Conservation (phyloP, 2,329 filamentous ascomycete species). For the Cylindrodendrum hubeiense region DNA sequence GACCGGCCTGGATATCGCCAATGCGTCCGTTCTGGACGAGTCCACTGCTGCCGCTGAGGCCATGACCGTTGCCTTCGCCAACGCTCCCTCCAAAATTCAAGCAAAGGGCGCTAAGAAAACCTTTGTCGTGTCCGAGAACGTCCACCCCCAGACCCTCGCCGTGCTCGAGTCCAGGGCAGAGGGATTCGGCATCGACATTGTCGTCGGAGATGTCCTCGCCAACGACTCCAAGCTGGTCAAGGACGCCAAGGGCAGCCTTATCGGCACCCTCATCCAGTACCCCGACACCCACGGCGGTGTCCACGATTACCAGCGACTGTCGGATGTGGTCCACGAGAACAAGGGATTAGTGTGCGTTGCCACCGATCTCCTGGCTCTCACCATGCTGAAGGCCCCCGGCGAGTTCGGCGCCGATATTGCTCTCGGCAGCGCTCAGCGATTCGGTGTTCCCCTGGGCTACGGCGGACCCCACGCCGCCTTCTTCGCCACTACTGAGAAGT, state of each 20-base stretch:
- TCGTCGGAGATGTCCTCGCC: slow-evolving; percentile 79
- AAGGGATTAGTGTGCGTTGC: slow-evolving; percentile 87
- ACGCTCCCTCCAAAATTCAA: slow-evolving; percentile 60
- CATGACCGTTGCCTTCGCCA: slow-evolving; percentile 86
- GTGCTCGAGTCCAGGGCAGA: slow-evolving; percentile 88
- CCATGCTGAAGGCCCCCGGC: slow-evolving; percentile 87
- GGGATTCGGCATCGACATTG: slow-evolving; percentile 88
- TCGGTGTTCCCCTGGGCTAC: slow-evolving; percentile 92
- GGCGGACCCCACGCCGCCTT: slow-evolving; percentile 96
- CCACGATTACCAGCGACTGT: slow-evolving; percentile 79
- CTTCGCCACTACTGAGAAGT: slow-evolving; percentile 83
- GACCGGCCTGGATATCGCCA: slow-evolving; percentile 87
- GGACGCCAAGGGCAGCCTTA: slow-evolving; percentile 81
- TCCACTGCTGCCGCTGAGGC: slow-evolving; percentile 94
- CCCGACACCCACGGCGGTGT: slow-evolving; percentile 89
- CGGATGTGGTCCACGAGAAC: slow-evolving; percentile 81
- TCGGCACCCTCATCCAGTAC: slow-evolving; percentile 93
- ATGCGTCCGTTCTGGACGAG: slow-evolving; percentile 92
- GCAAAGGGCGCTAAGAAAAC: slow-evolving; percentile 82
- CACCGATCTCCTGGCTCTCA: slow-evolving; percentile 90
- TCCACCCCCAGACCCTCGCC: slow-evolving; percentile 88
- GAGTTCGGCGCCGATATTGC: slow-evolving; percentile 97
- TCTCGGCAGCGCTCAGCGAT: slow-evolving; percentile 90
- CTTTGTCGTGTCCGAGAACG: slow-evolving; percentile 84
- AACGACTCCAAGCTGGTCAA: slow-evolving; percentile 74